A percentile compares a stretch with the other conserved stretches of the same genome.
Conservation (phyloP, 352 stramenopile species). For the Peronospora tabacina region DNA sequence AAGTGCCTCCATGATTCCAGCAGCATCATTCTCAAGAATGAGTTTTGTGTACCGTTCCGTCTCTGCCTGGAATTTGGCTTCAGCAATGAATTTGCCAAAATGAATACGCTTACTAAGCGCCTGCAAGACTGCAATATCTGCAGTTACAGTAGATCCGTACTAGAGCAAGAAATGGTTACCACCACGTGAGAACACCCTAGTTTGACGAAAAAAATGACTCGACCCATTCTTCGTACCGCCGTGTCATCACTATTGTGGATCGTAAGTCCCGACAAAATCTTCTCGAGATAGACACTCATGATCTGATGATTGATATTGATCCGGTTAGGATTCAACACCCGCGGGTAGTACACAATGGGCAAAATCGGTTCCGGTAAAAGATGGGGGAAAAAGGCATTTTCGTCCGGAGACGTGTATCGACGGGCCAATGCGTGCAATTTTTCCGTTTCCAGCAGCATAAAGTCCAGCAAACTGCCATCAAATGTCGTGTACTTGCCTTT, state of each 20-base stretch:
- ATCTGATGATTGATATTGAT: constrained; percentile 98
- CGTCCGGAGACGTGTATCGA: constrained; percentile 97
- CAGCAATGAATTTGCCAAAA: constrained; percentile 98
- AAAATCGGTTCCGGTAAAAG: constrained; percentile 89
- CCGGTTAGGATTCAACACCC: constrained; percentile 89
- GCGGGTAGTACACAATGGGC: constrained; percentile 87
- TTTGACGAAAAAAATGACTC: too few relatives aligned
- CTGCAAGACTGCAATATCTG: constrained; percentile 91
- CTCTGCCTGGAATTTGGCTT: constrained; percentile 93
- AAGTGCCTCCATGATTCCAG: constrained; percentile 93
- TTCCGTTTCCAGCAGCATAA: constrained; percentile 97
- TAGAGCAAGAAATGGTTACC: constrained; percentile 16
- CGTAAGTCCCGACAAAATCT: constrained; percentile 91
- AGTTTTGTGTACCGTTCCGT: constrained; percentile 89
- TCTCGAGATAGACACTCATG: constrained; percentile 93
- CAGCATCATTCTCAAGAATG: constrained; percentile 88
- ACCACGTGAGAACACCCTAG: background rate
- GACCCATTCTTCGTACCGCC: constrained; percentile 29
- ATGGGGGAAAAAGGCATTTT: constrained; percentile 97
- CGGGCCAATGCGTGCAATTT: constrained; percentile 90
- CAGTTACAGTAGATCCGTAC: constrained; percentile 77
- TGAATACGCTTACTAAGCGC: constrained; percentile 96
- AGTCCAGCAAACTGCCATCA: constrained; percentile 88
- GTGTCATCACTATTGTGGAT: constrained; percentile 84
- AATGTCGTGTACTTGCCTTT: constrained; percentile 84